Percentiles rank a stretch among this genome's conserved stretches.
Conservation (phyloP, 2,329 filamentous ascomycete genomes). For the Zymoseptoria tritici region DNA sequence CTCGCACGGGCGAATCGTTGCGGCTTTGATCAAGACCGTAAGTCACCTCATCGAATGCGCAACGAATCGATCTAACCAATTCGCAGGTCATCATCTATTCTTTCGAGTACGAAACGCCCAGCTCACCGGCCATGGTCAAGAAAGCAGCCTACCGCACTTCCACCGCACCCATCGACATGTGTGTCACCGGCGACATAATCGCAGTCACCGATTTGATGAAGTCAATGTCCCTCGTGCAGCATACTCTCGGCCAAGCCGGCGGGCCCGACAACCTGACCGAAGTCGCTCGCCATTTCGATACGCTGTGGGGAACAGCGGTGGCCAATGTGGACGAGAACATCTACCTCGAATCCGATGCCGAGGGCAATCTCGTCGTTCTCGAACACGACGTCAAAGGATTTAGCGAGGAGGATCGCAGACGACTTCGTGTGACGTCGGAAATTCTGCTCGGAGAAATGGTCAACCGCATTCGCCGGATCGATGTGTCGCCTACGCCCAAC, state of each 20-base stretch:
- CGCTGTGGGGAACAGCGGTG: constrained; percentile 74
- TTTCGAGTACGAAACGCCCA: constrained; percentile 46
- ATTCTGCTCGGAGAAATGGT: constrained; percentile 88
- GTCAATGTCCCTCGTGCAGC: constrained; percentile 72
- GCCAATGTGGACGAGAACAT: constrained; percentile 63
- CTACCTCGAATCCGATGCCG: constrained; percentile 77
- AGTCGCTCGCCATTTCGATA: constrained; percentile 71
- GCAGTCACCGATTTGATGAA: constrained; percentile 92
- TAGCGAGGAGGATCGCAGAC: constrained; percentile 63
- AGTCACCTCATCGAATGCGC: constrained; percentile 18
- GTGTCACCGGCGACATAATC: constrained; percentile 65
- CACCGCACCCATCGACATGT: constrained; percentile 75
- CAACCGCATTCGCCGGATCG: constrained; percentile 72
- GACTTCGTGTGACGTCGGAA: constrained; percentile 69
- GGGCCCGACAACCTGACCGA: constrained; percentile 60
- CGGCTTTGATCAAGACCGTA: constrained; percentile 83
- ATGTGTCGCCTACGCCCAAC: constrained; percentile 56
- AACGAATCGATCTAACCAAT: background rate
- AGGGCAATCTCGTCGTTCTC: constrained; percentile 82
- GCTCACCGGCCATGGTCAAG: constrained; percentile 55
- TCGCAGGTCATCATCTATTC: constrained; percentile 52
- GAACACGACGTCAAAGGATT: constrained; percentile 64
- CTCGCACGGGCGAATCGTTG: constrained; percentile 70
- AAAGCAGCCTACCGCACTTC: constrained; percentile 71
- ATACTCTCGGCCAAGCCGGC: constrained; percentile 47